phyloP scores from a whole-genome alignment of 805 yeast species.

The Kuraishia borneana region DNA sequence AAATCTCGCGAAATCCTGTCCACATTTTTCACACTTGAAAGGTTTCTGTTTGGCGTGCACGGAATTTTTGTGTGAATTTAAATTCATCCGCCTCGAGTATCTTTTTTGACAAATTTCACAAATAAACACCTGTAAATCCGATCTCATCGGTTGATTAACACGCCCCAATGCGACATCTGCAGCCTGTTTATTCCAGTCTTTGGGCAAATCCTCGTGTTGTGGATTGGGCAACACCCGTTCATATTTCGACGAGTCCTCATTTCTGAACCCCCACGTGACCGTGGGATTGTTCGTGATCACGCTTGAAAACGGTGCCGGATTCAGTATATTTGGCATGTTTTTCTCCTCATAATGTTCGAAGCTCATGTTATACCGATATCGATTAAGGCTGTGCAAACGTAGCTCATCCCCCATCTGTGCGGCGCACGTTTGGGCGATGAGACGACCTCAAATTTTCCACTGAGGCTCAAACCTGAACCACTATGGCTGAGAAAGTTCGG shows the following conservation, averaged over 20 bases:
- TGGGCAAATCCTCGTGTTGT: not conserved
- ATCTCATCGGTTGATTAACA: slow-evolving; percentile 2
- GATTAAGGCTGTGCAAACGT: too few species aligned
- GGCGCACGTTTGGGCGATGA: too few species aligned
- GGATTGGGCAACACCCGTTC: too few species aligned
- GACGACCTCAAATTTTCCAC: too few species aligned
- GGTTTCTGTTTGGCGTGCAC: slow-evolving; percentile 22
- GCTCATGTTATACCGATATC: too few species aligned
- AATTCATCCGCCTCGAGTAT: slow-evolving; percentile 21
- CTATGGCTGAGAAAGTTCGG: slow-evolving; percentile 32
- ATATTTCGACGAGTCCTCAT: too few species aligned
- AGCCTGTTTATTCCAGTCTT: slow-evolving; percentile 14
- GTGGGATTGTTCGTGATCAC: too few species aligned
- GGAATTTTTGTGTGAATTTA: slow-evolving; percentile 21
- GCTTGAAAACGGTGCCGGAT: too few species aligned
- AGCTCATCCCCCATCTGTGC: too few species aligned
- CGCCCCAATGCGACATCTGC: slow-evolving; percentile 13
- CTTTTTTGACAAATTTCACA: slow-evolving; percentile 14
- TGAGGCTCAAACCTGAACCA: not conserved
- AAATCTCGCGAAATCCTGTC: slow-evolving; percentile 20
- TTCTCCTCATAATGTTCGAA: too few species aligned
- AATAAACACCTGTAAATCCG: not conserved
- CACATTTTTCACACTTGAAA: slow-evolving; percentile 17
- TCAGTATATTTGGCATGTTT: too few species aligned
- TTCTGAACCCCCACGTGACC: too few species aligned